Evolutionary conservation across 768 basidiomycete species (phyloP).

Genomic region (Suillus weaverae): DNA sequence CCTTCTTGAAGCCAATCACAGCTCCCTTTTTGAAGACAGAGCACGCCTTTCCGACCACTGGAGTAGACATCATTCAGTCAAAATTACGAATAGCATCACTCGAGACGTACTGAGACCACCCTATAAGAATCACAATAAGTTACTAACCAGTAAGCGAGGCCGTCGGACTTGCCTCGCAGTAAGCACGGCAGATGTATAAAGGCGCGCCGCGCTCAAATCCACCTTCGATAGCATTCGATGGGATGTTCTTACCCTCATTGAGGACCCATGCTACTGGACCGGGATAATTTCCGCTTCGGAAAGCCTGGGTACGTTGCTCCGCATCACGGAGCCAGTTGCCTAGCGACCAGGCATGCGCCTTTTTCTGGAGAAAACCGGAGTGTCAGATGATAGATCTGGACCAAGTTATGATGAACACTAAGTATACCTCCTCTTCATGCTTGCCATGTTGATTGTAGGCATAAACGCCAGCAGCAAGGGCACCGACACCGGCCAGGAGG

Average conservation of each 20-base stretch:
- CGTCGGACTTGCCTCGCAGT: slow-evolving; percentile 47
- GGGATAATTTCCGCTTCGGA: slow-evolving; percentile 41
- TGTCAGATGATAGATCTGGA: not conserved
- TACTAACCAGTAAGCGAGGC: not conserved
- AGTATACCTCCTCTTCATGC: slow-evolving; percentile 53
- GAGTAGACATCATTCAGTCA: slow-evolving; percentile 7
- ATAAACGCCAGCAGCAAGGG: slow-evolving; percentile 48
- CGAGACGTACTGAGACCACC: slow-evolving; percentile 50
- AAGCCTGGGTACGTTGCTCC: slow-evolving; percentile 50
- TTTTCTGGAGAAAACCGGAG: slow-evolving; percentile 37
- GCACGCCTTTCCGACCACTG: slow-evolving; percentile 71
- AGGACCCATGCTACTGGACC: slow-evolving; percentile 64
- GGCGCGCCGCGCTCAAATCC: slow-evolving; percentile 52
- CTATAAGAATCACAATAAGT: slow-evolving; percentile 31
- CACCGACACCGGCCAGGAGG: slow-evolving; percentile 52
- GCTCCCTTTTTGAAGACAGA: slow-evolving; percentile 57
- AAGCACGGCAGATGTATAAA: slow-evolving; percentile 62
- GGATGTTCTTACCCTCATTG: slow-evolving; percentile 58
- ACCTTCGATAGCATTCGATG: slow-evolving; percentile 54
- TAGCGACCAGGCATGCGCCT: slow-evolving; percentile 49
- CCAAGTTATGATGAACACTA: not conserved
- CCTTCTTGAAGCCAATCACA: slow-evolving; percentile 58
- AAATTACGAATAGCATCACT: not conserved
- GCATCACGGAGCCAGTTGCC: slow-evolving; percentile 60
- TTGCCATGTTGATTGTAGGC: slow-evolving; percentile 60